Conservation (phyloP, 2,329 filamentous ascomycete species). For the Alternaria incomplexa region DNA sequence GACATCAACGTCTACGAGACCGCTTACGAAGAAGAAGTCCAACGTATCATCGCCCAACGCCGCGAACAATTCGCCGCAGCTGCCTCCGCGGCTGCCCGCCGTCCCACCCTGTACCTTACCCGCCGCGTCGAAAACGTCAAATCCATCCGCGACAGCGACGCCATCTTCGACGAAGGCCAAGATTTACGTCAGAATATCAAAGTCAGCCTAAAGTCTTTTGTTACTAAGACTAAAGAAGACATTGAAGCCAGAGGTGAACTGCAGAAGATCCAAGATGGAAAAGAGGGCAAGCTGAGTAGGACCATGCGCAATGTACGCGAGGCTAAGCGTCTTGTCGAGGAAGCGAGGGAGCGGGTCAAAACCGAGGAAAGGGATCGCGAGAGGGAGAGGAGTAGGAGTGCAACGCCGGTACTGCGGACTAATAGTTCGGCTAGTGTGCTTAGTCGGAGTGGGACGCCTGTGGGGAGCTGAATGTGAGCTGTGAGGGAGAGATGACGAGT, state of each 20-base stretch:
- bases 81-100: slow-evolving; percentile 14
- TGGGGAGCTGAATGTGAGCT: slow-evolving; percentile 8
- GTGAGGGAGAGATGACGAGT: not conserved
- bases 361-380: slow-evolving; percentile 38
- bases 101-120: slow-evolving; percentile 64
- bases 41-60: slow-evolving; percentile 65
- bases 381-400: slow-evolving; percentile 30
- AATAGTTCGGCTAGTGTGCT: slow-evolving; percentile 28
- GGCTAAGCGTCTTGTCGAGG: slow-evolving; percentile 43
- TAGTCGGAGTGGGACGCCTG: slow-evolving; percentile 30
- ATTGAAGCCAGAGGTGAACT: slow-evolving; percentile 40
- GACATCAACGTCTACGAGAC: slow-evolving; percentile 89
- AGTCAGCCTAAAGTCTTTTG: slow-evolving; percentile 43
- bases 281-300: slow-evolving; percentile 39
- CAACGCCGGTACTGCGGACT: slow-evolving; percentile 28
- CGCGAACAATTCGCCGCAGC: slow-evolving; percentile 41
- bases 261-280: slow-evolving; percentile 43
- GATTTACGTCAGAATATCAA: slow-evolving; percentile 36
- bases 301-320: slow-evolving; percentile 42
- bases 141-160: slow-evolving; percentile 42
- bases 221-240: slow-evolving; percentile 44
- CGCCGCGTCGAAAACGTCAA: slow-evolving; percentile 56
- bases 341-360: slow-evolving; percentile 41
- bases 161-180: slow-evolving; percentile 40
- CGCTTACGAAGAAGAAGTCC: slow-evolving; percentile 83